Percentiles rank a stretch among this genome's conserved stretches.
phyloP scores from a whole-genome alignment of 352 stramenopile genomes.

The Phytophthora macrochlamydospora region DNA sequence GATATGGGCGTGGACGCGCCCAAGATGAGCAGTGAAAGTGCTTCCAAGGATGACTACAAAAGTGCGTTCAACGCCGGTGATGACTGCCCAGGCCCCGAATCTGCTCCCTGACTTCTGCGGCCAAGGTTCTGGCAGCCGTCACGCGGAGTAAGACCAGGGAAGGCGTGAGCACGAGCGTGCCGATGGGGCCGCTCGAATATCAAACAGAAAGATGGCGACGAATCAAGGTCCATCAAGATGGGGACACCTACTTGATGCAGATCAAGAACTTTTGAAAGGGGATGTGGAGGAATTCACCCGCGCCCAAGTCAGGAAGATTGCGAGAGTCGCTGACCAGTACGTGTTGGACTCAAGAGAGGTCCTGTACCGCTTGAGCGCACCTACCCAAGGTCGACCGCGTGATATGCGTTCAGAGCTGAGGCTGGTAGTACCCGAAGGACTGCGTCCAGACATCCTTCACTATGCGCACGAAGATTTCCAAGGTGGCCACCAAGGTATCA shows the following conservation, averaged over 20 bases:
- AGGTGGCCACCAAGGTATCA: slow-evolving; percentile 7
- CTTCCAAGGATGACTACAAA: too few species aligned
- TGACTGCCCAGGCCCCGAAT: neutral
- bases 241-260: neutral
- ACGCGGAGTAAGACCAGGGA: neutral
- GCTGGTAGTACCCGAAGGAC: neutral
- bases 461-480: neutral
- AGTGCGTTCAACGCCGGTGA: too few species aligned
- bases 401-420: neutral
- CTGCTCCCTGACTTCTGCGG: neutral
- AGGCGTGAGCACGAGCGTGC: neutral
- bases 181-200: neutral
- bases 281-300: neutral
- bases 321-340: neutral
- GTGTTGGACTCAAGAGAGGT: slow-evolving; percentile 1
- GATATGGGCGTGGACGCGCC: too few species aligned
- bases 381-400: neutral
- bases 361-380: neutral
- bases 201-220: neutral
- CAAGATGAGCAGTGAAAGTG: too few species aligned
- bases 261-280: neutral
- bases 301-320: neutral
- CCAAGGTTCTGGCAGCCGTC: neutral
- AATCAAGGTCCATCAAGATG: neutral
- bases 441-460: slow-evolving; percentile 1